Base-by-base conservation (phyloP, 371 early-diverging fungal species). In the Haplosporangium sp. region DNA sequence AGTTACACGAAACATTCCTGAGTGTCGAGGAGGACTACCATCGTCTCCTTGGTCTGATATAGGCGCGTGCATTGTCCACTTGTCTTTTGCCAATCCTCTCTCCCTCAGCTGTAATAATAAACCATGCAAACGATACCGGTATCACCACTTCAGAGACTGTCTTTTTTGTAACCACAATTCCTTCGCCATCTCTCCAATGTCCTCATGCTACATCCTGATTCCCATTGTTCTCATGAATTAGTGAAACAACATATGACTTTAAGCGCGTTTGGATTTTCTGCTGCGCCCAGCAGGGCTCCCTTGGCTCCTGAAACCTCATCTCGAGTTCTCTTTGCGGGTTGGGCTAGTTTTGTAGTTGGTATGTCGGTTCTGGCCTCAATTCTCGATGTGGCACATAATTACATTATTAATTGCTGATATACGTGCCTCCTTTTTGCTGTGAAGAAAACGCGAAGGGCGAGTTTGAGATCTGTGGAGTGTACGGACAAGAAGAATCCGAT, bases 21-120 rank as follows among this genome's bases (percentile, higher is more conserved):
- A 74, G 85, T 13, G 90, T 95, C 0, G 91, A 90, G 55, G 93
- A 95, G 59, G 95, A 94, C 53, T 95, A 96, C 65, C 88, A 88
- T 57, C 82, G 91, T 36, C 82, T 94, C 48, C 71, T 94, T 54
- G 86, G 91, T 38, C 70, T 84, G 10, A 29, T 29, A 29, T 29
- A 29, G 29, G 29, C 29, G 29, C 29, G 29, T 29, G 29, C 29
- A 2, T 4, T 29, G 29, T 29, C 29, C n/a, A n/a, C n/a, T n/a
- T 29, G 1, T 29, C 29, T 2, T 2, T 29, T 29, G 29, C 29
- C 29, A 29, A 29, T 4, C 29, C 29, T 29, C 29, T 29, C 29
- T 2, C 29, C 29, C 29, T 29, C 29, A 29, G 29, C 29, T 29
- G 29, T 29, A 29, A 29, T 29, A 29, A 29, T 29, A 29, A 29